A percentile compares a stretch with the other conserved stretches of the same genome.
Evolutionary conservation across 2,329 filamentous ascomycete species (phyloP).

Genomic region (Sporothrix mexicana): DNA sequence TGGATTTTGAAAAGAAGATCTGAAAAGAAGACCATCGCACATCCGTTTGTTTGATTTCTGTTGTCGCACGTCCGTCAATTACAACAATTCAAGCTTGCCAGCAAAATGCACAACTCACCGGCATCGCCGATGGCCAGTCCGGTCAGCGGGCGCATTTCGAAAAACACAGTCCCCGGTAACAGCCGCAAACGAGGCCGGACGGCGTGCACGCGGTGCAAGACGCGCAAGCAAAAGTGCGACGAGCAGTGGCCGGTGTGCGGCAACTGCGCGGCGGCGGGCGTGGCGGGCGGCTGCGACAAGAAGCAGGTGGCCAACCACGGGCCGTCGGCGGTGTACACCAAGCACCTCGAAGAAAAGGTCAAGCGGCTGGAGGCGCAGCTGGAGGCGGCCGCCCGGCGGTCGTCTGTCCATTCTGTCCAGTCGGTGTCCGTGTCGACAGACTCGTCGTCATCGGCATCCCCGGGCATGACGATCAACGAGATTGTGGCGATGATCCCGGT

Average conservation of each 20-base stretch:
- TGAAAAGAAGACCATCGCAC: too few species aligned
- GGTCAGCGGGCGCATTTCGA: neutral
- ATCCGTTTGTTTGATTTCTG: too few species aligned
- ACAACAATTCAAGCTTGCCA: neutral
- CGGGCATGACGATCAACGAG: slow-evolving; percentile 22
- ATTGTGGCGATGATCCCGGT: slow-evolving; percentile 30
- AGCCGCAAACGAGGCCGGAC: slow-evolving; percentile 71
- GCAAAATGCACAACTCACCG: neutral
- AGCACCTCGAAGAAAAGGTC: slow-evolving; percentile 25
- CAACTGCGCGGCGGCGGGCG: slow-evolving; percentile 29
- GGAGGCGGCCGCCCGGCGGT: neutral
- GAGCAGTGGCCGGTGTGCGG: slow-evolving; percentile 30
- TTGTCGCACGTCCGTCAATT: neutral
- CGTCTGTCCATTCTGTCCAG: too few species aligned
- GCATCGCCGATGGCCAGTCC: neutral
- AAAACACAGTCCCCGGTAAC: slow-evolving; percentile 53
- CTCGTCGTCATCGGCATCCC: neutral
- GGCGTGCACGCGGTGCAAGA: slow-evolving; percentile 78
- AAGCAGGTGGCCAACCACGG: slow-evolving; percentile 18
- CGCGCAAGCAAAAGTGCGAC: slow-evolving; percentile 63
- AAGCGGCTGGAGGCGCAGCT: too few species aligned
- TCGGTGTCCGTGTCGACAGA: too few species aligned
- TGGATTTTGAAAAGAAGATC: too few species aligned
- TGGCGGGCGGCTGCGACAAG: slow-evolving; percentile 21
- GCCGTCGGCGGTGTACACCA: slow-evolving; percentile 18